Evolutionary conservation across 768 basidiomycete genomes (phyloP), one percentile per base, ranked within the genome.

Genomic region (Termitomyces eurrhizus): DNA sequence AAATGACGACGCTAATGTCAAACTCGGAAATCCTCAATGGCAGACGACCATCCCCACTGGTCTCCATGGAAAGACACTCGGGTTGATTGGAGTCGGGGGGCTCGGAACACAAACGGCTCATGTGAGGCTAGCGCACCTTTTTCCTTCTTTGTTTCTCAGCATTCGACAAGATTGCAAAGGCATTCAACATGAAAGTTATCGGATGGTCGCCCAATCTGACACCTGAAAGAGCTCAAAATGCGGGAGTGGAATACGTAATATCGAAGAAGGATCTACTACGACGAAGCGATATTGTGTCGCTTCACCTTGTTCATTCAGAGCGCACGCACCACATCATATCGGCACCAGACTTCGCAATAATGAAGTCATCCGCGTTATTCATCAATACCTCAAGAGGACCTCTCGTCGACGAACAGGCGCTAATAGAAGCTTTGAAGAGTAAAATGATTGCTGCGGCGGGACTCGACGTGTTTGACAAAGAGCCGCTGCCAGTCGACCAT

Each of bases 371-470:
- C 3, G 79, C 86, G 0, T 77, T 85, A 65, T 74, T 89, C 57
- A 79, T 89, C 67, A 91, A 89, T 66, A 87, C 88, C 0, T 83
- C 83, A 2, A 72, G 88, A 57, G 88, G 89, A 0, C 85, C 85
- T 2, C 68, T 90, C 21, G 80, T 90, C 5, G 82, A 89, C 57
- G 87, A 88, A 64, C 63, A 54, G 0, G 87, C 81, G 0, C 67
- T 90, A 37, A 60, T 88, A 9, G 70, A 82, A 4, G 76, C 74
- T 2, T 67, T 88, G 60, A 68, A 76, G 58, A 67, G 78, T 37
- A 76, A 75, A 44, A 72, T 62, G 48, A 85, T 89, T 39, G 78
- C 78, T 3, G 87, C 85, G 0, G 87, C 82, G 0, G 87, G 83
- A 0, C 68, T 89, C 56, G 87, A 89, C 69, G 88, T 89, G 1